Evolutionary conservation across 768 basidiomycete species (phyloP), one percentile per base, ranked within the genome.

Genomic region (Xerocomellus intermedius): DNA sequence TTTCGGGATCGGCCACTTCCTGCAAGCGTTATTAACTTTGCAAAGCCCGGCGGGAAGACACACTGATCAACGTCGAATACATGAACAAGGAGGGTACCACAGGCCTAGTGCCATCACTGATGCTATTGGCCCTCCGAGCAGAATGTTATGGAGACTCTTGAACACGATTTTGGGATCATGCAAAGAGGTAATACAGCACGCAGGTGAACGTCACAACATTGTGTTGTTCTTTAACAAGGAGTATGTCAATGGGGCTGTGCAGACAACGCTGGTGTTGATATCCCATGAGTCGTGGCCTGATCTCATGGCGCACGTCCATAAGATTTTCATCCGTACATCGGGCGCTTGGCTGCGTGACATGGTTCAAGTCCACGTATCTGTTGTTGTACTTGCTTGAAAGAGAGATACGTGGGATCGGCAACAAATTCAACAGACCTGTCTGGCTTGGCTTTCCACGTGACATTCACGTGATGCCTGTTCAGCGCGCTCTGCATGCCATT

Each of bases 21-120:
- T 85, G 81, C 12, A 82, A 53, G 73, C 86, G 85, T 63, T 87
- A 56, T 58, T 19, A 68, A 56, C 64, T 47, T 28, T 44, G 22
- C 58, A 21, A 55, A 35, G 13, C 50, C 46, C 2, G n/a, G 24
- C 22, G 7, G 21, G n/a, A 26, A 45, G 17, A 44, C 41, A n/a
- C 3, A 9, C 53, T 42, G 5, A 51, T 49, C 19, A 38, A 45
- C 33, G 37, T 61, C 21, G 47, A 61, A 46, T 30, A 45, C 47
- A 45, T 35, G 50, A 30, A 42, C 19, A 35, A 37, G 3, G 42
- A 52, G 5, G 58, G 58, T n/a, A 3, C 30, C 19, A 58, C 43
- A n/a, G n/a, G n/a, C 13, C 37, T 49, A 8, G 14, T 22, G 3
- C 26, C 6, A 35, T 43, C 16, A 33, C 38, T 53, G 42, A 45